A percentile compares a stretch with the other conserved stretches of the same genome.
Evolutionary conservation across 1,139 yeast species (phyloP).

Genomic region (Hemisphaericaspora xylofermentans): DNA sequence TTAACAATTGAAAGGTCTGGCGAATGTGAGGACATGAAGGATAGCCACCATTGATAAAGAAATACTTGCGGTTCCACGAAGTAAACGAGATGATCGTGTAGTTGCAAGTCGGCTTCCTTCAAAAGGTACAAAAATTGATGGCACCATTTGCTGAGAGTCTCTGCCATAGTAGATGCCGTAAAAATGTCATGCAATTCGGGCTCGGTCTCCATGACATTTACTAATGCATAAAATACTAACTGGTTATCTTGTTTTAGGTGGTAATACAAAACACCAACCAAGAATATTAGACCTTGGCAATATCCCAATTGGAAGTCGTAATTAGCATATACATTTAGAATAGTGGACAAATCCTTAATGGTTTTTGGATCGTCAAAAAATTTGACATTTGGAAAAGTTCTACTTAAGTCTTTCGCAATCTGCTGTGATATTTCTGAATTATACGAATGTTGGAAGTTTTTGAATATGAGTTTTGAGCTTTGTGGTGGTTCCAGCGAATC

Average conservation of each 20-base stretch:
- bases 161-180: slow-evolving; percentile 52
- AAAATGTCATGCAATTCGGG: slow-evolving; percentile 57
- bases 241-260: slow-evolving; percentile 46
- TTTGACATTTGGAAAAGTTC: slow-evolving; percentile 61
- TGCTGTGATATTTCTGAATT: slow-evolving; percentile 46
- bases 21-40: slow-evolving; percentile 62
- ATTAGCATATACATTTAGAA: slow-evolving; percentile 64
- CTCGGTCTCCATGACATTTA: slow-evolving; percentile 63
- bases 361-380: slow-evolving; percentile 51
- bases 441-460: slow-evolving; percentile 47
- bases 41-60: slow-evolving; percentile 65
- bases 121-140: slow-evolving; percentile 52
- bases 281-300: slow-evolving; percentile 68
- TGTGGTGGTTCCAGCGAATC: slow-evolving; percentile 34
- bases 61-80: slow-evolving; percentile 47
- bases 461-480: slow-evolving; percentile 33
- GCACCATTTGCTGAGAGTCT: slow-evolving; percentile 55
- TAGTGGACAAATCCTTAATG: slow-evolving; percentile 49
- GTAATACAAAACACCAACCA: slow-evolving; percentile 62
- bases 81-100: slow-evolving; percentile 44
- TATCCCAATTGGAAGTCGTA: slow-evolving; percentile 71
- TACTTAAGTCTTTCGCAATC: slow-evolving; percentile 58
- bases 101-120: slow-evolving; percentile 37
- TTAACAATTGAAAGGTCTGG: slow-evolving; percentile 52
- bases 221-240: slow-evolving; percentile 55